These are phyloP conservation scores for Lipomyces starkeyi DNA, from an alignment of 805 yeast species.

Conservation along the genomic window DNA sequence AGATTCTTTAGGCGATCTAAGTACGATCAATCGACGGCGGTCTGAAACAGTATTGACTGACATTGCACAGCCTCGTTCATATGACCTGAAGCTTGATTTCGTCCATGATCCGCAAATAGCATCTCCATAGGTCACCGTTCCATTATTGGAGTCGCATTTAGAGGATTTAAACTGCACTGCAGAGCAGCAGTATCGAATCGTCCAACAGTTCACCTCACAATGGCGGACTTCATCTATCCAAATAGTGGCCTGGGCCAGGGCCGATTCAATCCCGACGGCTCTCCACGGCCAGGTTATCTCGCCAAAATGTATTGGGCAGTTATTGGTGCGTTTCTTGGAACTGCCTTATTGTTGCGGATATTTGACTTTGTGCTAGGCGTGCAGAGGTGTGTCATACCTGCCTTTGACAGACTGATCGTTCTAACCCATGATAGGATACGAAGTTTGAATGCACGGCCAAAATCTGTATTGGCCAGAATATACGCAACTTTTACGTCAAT, in stretches of 20 bases:
- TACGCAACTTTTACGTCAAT: constrained; percentile 23
- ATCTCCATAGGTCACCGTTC: no score
- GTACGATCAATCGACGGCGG: no score
- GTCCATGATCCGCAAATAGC: no score
- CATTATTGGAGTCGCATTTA: no score
- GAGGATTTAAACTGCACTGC: no score
- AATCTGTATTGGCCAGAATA: constrained; percentile 5
- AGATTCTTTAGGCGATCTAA: no score
- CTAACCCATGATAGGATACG: constrained; percentile 13
- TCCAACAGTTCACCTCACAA: no score
- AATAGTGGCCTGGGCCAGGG: constrained; percentile 33
- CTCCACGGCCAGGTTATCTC: constrained; percentile 42
- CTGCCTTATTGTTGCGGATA: constrained; percentile 23
- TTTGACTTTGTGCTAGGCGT: constrained; percentile 12
- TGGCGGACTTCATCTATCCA: constrained; percentile 11
- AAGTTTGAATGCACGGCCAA: constrained; percentile 19
- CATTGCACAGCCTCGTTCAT: no score
- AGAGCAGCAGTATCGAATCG: no score
- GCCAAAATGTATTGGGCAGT: constrained; percentile 41
- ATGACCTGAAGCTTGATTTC: no score
- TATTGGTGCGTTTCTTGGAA: constrained; percentile 38
- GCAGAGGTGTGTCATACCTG: constrained; percentile 19
- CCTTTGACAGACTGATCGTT: neutral
- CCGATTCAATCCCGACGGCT: constrained; percentile 34
- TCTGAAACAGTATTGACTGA: no score